phyloP scores from a whole-genome alignment of 495 filamentous ascomycete genomes.

The Penicillium cosmopolitanum region DNA sequence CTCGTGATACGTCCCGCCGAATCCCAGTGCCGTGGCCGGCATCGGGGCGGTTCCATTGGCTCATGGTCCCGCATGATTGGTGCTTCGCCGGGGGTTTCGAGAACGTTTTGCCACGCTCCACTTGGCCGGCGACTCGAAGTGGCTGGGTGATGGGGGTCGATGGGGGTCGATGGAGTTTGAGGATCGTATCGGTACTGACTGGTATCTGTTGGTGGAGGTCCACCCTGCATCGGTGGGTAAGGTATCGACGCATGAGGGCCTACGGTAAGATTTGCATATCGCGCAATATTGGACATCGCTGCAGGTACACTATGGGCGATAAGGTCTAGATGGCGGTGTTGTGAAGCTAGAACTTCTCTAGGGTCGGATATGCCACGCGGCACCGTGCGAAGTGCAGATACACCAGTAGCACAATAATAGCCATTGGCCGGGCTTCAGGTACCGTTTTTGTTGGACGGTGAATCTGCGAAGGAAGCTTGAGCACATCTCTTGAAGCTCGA shows the following conservation, averaged over 20 bases:
- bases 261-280: constrained; percentile 1
- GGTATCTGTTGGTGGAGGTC: constrained; percentile 3
- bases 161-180: constrained; percentile 13
- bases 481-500: too few species aligned
- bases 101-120: constrained; percentile 47
- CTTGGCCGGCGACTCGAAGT: constrained; percentile 18
- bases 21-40: constrained; percentile 31
- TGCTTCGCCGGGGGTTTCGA: constrained; percentile 28
- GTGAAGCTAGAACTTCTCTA: neutral
- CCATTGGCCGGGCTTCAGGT: neutral
- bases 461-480: too few species aligned
- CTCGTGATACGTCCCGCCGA: constrained; percentile 17
- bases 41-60: constrained; percentile 32
- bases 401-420: neutral
- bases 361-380: constrained; percentile 4
- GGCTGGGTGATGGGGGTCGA: constrained; percentile 10
- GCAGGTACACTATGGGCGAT: constrained; percentile 5
- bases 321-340: neutral
- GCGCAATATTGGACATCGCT: constrained; percentile 5
- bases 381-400: neutral
- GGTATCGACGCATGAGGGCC: neutral
- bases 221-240: neutral
- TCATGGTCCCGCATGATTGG: constrained; percentile 19
- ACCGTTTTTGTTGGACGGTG: neutral
- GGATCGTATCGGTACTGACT: constrained; percentile 14